phyloP scores from a whole-genome alignment of 441 rosid genomes.

The Brassica hybrid region DNA sequence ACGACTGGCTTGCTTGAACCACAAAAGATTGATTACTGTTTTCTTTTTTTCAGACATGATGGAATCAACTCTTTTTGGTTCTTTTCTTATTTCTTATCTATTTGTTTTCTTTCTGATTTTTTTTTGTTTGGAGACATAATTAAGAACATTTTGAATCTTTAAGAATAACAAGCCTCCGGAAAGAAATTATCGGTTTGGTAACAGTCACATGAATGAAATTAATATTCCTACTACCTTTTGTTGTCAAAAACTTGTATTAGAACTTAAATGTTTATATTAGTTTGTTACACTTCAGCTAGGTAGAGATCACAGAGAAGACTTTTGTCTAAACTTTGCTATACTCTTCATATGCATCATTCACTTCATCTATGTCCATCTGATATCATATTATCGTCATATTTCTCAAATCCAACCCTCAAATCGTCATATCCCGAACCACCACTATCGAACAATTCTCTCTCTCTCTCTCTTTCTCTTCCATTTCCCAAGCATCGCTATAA shows the following conservation, averaged over 20 bases:
- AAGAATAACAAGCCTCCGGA: slow-evolving; percentile 31
- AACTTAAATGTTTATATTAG: not conserved
- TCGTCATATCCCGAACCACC: slow-evolving; percentile 44
- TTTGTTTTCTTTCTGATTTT: slow-evolving; percentile 30
- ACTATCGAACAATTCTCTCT: slow-evolving; percentile 39
- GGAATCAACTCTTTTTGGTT: slow-evolving; percentile 71
- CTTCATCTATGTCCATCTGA: slow-evolving; percentile 50
- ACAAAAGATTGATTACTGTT: slow-evolving; percentile 73
- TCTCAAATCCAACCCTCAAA: slow-evolving; percentile 43
- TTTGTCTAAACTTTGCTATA: not conserved
- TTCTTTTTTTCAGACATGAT: slow-evolving; percentile 40
- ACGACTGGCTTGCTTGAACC: too few relatives aligned
- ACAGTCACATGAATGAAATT: slow-evolving; percentile 25
- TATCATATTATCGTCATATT: slow-evolving; percentile 32
- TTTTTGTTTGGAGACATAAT: slow-evolving; percentile 16
- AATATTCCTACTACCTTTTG: not conserved
- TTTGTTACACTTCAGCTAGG: not conserved
- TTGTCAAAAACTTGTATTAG: not conserved
- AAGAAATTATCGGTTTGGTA: slow-evolving; percentile 31
- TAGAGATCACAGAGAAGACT: not conserved
- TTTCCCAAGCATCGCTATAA: slow-evolving; percentile 53
- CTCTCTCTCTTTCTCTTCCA: slow-evolving; percentile 52
- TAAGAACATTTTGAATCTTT: slow-evolving; percentile 21
- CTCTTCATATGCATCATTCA: slow-evolving; percentile 44
- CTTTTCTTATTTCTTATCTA: slow-evolving; percentile 17